Percentiles rank a stretch among this genome's conserved stretches.
Evolutionary conservation across 2,329 filamentous ascomycete species (phyloP).

Genomic region (Colletotrichum sansevieriae): DNA sequence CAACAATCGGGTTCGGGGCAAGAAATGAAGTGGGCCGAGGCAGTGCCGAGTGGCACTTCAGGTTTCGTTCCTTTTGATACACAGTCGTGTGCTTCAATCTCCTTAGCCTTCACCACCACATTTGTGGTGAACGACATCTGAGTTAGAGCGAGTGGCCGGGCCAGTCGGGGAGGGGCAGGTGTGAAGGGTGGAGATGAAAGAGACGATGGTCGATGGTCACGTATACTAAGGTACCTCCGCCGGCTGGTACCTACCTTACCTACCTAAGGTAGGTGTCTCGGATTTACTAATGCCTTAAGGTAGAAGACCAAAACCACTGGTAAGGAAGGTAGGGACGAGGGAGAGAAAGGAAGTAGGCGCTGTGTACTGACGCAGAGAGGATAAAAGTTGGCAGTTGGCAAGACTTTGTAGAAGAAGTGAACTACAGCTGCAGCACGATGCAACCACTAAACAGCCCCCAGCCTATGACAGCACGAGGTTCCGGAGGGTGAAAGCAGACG

Average conservation of each 20-base stretch:
- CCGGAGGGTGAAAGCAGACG: constrained; percentile 9
- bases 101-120: not conserved
- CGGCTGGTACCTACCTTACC: not conserved
- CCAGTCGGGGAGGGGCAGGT: not conserved
- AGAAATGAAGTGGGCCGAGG: not conserved
- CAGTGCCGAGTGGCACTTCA: not conserved
- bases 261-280: no score
- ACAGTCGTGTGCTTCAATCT: not conserved
- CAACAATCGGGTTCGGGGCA: not conserved
- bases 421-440: constrained; percentile 35
- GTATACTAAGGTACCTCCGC: not conserved
- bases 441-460: constrained; percentile 27
- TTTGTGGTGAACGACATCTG: not conserved
- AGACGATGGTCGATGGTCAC: not conserved
- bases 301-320: not conserved
- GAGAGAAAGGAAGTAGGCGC: not conserved
- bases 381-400: constrained; percentile 38
- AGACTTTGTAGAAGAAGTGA: constrained; percentile 35
- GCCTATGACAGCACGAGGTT: constrained; percentile 23
- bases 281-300: no score
- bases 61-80: not conserved
- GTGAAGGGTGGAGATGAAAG: not conserved
- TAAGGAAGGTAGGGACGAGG: not conserved
- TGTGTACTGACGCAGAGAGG: not conserved
- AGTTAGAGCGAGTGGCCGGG: constrained; percentile 5